Percentiles rank a stretch among this genome's conserved stretches.
These are phyloP conservation scores for Fusarium hostae DNA, from an alignment of 2,329 filamentous ascomycete genomes.

Conservation along the genomic window DNA sequence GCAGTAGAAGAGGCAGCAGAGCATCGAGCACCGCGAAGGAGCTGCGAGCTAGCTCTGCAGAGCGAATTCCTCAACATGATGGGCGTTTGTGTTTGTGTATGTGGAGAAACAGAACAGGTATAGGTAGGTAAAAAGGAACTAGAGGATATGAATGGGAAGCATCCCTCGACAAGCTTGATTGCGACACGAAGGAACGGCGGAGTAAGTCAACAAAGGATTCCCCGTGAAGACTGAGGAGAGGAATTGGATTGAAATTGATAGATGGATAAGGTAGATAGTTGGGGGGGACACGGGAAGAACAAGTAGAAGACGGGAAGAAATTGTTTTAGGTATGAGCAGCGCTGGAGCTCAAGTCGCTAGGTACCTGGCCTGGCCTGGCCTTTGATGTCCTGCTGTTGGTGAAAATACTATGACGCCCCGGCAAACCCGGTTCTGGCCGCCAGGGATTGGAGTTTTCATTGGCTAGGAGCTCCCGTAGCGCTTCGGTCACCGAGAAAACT, in stretches of 20 bases:
- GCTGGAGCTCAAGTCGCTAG: slow-evolving; percentile 36
- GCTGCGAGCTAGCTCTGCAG: slow-evolving; percentile 71
- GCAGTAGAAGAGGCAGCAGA: slow-evolving; percentile 53
- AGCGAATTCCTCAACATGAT: slow-evolving; percentile 79
- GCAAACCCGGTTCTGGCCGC: slow-evolving; percentile 46
- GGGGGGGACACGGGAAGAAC: slow-evolving; percentile 28
- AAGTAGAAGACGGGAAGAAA: slow-evolving; percentile 39
- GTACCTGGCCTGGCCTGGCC: slow-evolving; percentile 24
- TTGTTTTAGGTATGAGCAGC: slow-evolving; percentile 28
- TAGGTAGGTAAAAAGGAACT: slow-evolving; percentile 20
- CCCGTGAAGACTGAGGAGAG: slow-evolving; percentile 35
- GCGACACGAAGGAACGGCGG: slow-evolving; percentile 57
- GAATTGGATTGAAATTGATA: slow-evolving; percentile 28
- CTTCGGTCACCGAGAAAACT: slow-evolving; percentile 36
- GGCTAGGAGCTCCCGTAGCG: slow-evolving; percentile 30
- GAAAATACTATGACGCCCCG: slow-evolving; percentile 47
- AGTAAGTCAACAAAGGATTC: slow-evolving; percentile 56
- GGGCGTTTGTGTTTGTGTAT: slow-evolving; percentile 38
- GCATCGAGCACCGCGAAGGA: slow-evolving; percentile 66
- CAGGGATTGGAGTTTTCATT: slow-evolving; percentile 32
- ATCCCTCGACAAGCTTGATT: slow-evolving; percentile 50
- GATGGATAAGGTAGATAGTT: slow-evolving; percentile 11
- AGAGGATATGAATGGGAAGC: slow-evolving; percentile 43
- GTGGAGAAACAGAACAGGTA: slow-evolving; percentile 35
- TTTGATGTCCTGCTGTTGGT: slow-evolving; percentile 44